A percentile compares a stretch with the other conserved stretches of the same genome.
These are phyloP conservation scores for Boletus pseudo-olivaceus DNA, from an alignment of 768 basidiomycete genomes.

Conservation along the genomic window DNA sequence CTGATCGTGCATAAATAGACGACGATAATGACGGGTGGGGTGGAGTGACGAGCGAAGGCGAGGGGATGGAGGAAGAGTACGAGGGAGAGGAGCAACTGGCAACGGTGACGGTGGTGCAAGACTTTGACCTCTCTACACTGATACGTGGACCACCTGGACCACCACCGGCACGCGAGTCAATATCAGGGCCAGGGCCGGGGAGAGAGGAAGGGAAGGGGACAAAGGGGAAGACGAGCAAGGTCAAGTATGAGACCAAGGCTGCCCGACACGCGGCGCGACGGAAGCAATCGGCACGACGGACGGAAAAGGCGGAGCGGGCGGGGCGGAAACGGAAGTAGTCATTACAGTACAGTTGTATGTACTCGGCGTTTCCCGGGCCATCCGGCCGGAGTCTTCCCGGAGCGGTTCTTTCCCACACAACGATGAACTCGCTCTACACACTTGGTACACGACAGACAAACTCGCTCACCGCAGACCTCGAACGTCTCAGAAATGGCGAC, in stretches of 20 bases:
- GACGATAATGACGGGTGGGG: slow-evolving; percentile 46
- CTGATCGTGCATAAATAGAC: slow-evolving; percentile 17
- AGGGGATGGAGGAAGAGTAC: slow-evolving; percentile 61
- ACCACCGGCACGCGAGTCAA: slow-evolving; percentile 9
- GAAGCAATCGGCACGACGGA: slow-evolving; percentile 62
- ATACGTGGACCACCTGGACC: slow-evolving; percentile 49
- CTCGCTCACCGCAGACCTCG: slow-evolving; percentile 83
- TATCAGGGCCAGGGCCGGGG: not conserved
- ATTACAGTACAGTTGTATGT: not conserved
- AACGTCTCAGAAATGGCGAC: slow-evolving; percentile 78
- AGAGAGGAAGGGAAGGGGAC: slow-evolving; percentile 8
- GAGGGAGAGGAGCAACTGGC: slow-evolving; percentile 83
- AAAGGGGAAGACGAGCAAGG: slow-evolving; percentile 24
- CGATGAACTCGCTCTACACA: slow-evolving; percentile 94
- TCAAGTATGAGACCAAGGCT: slow-evolving; percentile 69
- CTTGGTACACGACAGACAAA: slow-evolving; percentile 89
- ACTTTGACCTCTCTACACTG: slow-evolving; percentile 74
- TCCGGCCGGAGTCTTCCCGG: slow-evolving; percentile 15
- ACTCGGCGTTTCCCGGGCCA: slow-evolving; percentile 7
- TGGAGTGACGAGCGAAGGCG: slow-evolving; percentile 37
- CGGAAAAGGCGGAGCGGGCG: slow-evolving; percentile 70
- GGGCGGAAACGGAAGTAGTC: slow-evolving; percentile 56
- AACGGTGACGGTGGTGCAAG: slow-evolving; percentile 88
- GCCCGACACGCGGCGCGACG: slow-evolving; percentile 57
- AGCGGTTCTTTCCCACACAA: not conserved